Conservation (phyloP, 768 basidiomycete genomes). For the Pleurotus ostreatus region DNA sequence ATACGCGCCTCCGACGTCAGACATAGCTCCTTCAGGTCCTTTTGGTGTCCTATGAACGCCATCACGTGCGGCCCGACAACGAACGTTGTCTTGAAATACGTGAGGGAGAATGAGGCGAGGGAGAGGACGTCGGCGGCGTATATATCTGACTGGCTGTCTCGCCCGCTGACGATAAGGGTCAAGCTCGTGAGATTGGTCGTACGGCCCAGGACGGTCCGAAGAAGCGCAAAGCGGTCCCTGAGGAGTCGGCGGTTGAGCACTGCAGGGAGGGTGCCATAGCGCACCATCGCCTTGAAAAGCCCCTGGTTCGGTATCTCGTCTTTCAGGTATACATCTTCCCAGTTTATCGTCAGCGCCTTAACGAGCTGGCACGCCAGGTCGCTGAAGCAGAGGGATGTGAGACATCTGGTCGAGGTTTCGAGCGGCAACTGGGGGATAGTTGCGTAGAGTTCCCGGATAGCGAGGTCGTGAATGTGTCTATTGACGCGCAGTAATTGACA, state of each 20-base stretch:
- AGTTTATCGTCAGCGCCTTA: background rate
- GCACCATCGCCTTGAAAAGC: background rate
- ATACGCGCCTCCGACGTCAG: background rate
- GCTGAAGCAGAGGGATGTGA: slow-evolving; percentile 4
- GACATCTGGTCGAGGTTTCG: background rate
- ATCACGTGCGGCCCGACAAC: background rate
- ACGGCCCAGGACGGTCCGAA: background rate
- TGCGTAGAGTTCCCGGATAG: slow-evolving; percentile 4
- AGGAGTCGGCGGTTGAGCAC: background rate
- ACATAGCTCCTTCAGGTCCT: background rate
- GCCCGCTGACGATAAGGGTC: background rate
- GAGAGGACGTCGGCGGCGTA: background rate
- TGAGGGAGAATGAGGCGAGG: background rate
- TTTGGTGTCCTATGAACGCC: background rate
- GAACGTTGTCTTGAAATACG: slow-evolving; percentile 2
- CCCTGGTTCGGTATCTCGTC: slow-evolving; percentile 1
- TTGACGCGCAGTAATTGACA: background rate
- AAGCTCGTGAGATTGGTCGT: background rate
- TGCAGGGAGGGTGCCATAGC: background rate
- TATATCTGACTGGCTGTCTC: slow-evolving; percentile 2
- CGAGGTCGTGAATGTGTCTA: background rate
- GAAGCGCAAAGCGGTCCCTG: background rate
- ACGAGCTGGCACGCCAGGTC: slow-evolving; percentile 3
- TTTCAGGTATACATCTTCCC: background rate
- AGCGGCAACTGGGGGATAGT: slow-evolving; percentile 1